phyloP scores from a whole-genome alignment of 345 rosid genomes.

The Angophora floribunda region DNA sequence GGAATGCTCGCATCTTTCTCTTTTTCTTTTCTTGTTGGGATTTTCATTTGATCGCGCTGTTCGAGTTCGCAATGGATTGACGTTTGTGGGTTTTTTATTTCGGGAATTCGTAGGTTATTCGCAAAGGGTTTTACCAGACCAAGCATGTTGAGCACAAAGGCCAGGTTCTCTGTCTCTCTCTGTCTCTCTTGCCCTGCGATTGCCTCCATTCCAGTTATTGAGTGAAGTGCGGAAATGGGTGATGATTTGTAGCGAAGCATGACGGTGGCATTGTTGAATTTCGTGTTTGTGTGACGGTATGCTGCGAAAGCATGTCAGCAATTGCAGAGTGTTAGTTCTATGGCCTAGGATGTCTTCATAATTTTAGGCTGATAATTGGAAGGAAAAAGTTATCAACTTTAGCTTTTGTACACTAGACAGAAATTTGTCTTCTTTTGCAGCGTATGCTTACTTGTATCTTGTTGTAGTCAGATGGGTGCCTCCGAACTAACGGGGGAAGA shows the following conservation, averaged over 20 bases:
- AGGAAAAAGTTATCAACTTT: background rate
- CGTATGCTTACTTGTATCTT: background rate
- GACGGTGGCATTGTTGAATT: background rate
- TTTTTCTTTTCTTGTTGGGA: background rate
- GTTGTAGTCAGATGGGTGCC: background rate
- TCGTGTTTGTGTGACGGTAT: background rate
- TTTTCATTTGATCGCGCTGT: background rate
- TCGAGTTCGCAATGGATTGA: background rate
- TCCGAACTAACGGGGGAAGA: background rate
- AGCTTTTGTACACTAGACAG: background rate
- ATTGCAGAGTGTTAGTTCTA: background rate
- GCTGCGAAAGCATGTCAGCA: background rate
- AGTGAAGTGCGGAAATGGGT: background rate
- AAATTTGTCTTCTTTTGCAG: background rate
- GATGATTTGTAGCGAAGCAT: background rate
- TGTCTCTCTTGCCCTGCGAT: background rate
- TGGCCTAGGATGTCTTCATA: background rate
- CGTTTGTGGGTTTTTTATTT: background rate
- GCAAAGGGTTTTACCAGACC: conserved; percentile 68
- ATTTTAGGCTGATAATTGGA: background rate
- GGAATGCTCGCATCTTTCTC: background rate
- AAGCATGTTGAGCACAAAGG: conserved; percentile 96
- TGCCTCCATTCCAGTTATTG: background rate
- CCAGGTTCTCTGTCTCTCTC: conserved; percentile 26
- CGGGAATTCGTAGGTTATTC: conserved; percentile 42